Conservation (phyloP, 1,284 basidiomycete species). For the Cryptococcus sp. region DNA sequence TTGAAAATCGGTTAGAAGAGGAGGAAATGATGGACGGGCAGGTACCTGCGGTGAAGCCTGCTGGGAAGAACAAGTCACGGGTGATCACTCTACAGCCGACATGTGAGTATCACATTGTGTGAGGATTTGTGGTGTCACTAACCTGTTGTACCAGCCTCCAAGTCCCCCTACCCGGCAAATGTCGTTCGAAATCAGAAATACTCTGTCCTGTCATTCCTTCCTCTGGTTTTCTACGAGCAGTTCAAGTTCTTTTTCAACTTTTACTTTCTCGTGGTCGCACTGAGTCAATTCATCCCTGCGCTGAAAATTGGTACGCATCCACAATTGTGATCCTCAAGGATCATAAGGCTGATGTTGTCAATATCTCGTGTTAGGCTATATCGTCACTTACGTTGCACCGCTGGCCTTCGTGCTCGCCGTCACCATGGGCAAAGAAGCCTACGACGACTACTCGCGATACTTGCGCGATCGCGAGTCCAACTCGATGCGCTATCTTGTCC, state of each 20-base stretch:
- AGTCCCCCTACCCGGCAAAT: slow-evolving; percentile 60
- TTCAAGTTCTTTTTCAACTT: slow-evolving; percentile 99
- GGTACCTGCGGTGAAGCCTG: not conserved
- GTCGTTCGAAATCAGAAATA: slow-evolving; percentile 98
- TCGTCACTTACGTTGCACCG: slow-evolving; percentile 93
- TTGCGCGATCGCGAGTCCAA: slow-evolving; percentile 91
- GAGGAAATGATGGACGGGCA: not conserved
- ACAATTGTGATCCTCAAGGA: slow-evolving; percentile 58
- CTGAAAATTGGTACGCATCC: slow-evolving; percentile 93
- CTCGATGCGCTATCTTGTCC: slow-evolving; percentile 80
- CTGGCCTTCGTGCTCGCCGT: slow-evolving; percentile 90
- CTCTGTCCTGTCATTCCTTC: slow-evolving; percentile 88
- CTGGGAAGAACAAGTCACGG: slow-evolving; percentile 56
- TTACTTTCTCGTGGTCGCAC: slow-evolving; percentile 94
- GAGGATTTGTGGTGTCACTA: not conserved
- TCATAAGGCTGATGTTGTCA: not conserved
- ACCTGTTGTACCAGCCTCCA: slow-evolving; percentile 9
- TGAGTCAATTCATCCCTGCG: slow-evolving; percentile 93
- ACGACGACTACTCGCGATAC: slow-evolving; percentile 93
- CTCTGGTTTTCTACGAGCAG: slow-evolving; percentile 96
- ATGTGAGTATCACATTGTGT: slow-evolving; percentile 52
- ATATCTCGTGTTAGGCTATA: slow-evolving; percentile 64
- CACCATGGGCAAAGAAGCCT: slow-evolving; percentile 98
- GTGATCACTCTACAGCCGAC: slow-evolving; percentile 71
- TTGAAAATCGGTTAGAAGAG: not conserved